Evolutionary conservation across 1,139 yeast species (phyloP).

Genomic region (Saccharomyces hybrid): DNA sequence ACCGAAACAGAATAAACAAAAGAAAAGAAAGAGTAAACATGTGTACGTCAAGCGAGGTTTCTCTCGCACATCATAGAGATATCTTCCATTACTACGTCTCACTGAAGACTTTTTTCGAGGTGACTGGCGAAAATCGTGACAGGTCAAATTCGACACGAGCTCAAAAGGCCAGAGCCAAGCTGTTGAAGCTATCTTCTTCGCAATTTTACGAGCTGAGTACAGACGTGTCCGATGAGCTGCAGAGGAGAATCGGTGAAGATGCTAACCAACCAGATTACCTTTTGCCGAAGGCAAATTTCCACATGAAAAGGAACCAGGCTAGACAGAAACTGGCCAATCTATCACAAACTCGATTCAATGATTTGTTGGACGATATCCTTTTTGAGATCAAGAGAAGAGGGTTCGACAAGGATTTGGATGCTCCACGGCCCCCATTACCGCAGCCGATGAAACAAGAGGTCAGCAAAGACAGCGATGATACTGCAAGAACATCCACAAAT

Average conservation of each 20-base stretch:
- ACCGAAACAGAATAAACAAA: background rate
- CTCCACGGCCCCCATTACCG: background rate
- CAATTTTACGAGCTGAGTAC: slow-evolving; percentile 87
- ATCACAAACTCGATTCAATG: slow-evolving; percentile 77
- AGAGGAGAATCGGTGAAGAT: slow-evolving; percentile 52
- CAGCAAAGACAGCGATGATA: background rate
- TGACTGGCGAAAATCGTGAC: slow-evolving; percentile 20
- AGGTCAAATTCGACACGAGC: slow-evolving; percentile 46
- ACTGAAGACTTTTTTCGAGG: slow-evolving; percentile 17
- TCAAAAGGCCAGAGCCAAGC: slow-evolving; percentile 75
- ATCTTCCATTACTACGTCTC: slow-evolving; percentile 17
- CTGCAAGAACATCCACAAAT: background rate
- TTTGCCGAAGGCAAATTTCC: slow-evolving; percentile 67
- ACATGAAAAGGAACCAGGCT: slow-evolving; percentile 93
- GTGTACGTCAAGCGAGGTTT: background rate
- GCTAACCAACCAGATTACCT: slow-evolving; percentile 55
- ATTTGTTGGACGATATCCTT: slow-evolving; percentile 81
- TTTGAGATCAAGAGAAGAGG: slow-evolving; percentile 80
- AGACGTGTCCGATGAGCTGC: slow-evolving; percentile 86
- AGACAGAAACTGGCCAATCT: slow-evolving; percentile 83
- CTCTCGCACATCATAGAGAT: slow-evolving; percentile 10
- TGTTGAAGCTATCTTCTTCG: slow-evolving; percentile 68
- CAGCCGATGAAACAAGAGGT: background rate
- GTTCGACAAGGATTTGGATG: slow-evolving; percentile 32
- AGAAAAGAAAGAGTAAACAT: background rate